A percentile compares a stretch with the other conserved stretches of the same genome.
Conservation (phyloP, 1,284 basidiomycete genomes). For the Exobasidium rhododendri region DNA sequence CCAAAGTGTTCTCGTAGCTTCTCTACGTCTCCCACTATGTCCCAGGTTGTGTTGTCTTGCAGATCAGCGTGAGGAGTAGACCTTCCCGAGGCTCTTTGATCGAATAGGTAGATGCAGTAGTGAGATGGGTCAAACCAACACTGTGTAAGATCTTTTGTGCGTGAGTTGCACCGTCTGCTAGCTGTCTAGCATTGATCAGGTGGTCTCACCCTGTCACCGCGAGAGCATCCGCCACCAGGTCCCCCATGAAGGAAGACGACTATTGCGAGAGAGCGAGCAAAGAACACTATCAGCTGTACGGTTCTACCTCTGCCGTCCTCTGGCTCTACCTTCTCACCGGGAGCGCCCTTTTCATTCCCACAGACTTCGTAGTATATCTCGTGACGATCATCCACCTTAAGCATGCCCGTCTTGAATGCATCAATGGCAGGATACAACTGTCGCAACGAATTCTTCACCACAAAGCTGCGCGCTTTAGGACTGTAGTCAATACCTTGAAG, state of each 20-base stretch:
- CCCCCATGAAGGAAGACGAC: slow-evolving; percentile 50
- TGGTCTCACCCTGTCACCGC: slow-evolving; percentile 23
- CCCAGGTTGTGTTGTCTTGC: slow-evolving; percentile 90
- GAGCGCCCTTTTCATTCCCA: slow-evolving; percentile 41
- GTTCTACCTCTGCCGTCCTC: not conserved
- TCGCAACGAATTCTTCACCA: slow-evolving; percentile 26
- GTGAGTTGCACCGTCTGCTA: not conserved
- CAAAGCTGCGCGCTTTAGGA: slow-evolving; percentile 5
- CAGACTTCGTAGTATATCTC: slow-evolving; percentile 43
- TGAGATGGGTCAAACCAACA: slow-evolving; percentile 50
- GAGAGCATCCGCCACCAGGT: slow-evolving; percentile 45
- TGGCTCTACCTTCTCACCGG: slow-evolving; percentile 10
- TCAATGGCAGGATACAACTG: slow-evolving; percentile 40
- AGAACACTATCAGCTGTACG: too few species aligned
- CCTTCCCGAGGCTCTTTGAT: slow-evolving; percentile 69
- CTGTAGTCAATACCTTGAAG: slow-evolving; percentile 8
- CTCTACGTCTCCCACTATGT: slow-evolving; percentile 86
- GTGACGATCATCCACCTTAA: slow-evolving; percentile 35
- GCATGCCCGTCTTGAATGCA: slow-evolving; percentile 37
- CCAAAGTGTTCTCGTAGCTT: slow-evolving; percentile 69
- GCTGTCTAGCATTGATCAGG: not conserved
- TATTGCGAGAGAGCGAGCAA: not conserved
- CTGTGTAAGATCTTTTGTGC: not conserved
- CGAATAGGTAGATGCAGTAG: slow-evolving; percentile 57
- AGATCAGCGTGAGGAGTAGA: slow-evolving; percentile 75